Evolutionary conservation across 2,329 filamentous ascomycete species (phyloP), one percentile per base, ranked within the genome.

Genomic region (Xylariales sp.): DNA sequence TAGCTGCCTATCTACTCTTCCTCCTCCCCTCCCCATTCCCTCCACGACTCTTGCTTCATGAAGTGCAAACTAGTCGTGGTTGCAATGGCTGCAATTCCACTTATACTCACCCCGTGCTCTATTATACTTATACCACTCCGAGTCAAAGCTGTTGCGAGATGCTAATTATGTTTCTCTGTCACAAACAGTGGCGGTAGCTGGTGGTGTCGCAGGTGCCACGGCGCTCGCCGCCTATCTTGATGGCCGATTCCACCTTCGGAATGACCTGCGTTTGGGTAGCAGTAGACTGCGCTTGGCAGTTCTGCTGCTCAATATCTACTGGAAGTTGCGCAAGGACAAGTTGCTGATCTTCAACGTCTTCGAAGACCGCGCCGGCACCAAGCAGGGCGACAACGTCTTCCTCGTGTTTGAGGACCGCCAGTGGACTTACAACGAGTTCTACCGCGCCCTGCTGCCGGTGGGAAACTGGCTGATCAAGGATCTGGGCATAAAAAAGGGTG

Each of bases 231-330:
- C 72, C 18, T 85, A 86, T 48, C 61, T 85, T 21, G 75, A 88
- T 52, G 85, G 77, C 37, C 85, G 83, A 61, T 79, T 74, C 45
- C 77, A 83, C 54, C 54, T 88, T 29, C 55, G 60, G 29, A 76
- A 83, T 49, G 85, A 89, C 54, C 37, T 84, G 3, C 45, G 47
- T 0, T 47, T 48, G 2, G 53, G 83, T 12, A 54, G 59, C n/a
- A 56, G 56, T 10, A 33, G 61, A 6, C 61, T 59, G 21, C 19
- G 12, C 6, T 4, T 38, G 28, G 28, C 27, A 11, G 17, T 13
- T 4, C 12, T 15, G 18, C 30, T 38, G 27, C 13, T 17, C 8
- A 23, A 14, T 14, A 24, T 38, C n/a, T 18, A 13, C 27, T 27
- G 28, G 14, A 38, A 19, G 19, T 17, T 13, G 5, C 15, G 17